These are phyloP conservation scores for Trichoderma sp. DNA, from an alignment of 2,329 filamentous ascomycete genomes.

Conservation along the genomic window DNA sequence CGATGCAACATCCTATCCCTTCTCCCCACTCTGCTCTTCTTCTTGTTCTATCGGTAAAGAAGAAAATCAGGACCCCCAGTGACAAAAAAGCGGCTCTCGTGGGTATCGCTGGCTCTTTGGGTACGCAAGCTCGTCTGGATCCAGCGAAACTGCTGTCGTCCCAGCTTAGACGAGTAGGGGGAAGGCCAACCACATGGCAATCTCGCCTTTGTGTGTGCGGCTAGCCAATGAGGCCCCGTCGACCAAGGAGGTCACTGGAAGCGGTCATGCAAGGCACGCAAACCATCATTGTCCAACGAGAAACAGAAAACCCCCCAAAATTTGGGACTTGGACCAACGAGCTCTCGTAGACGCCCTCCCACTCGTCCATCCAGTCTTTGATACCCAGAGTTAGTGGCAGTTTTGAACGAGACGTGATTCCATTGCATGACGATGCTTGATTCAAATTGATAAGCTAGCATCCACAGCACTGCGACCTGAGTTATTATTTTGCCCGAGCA, in stretches of 20 bases:
- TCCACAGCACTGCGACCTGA: background rate
- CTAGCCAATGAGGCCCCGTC: conserved; percentile 5
- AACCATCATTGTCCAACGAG: background rate
- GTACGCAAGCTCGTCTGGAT: background rate
- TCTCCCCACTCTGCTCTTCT: background rate
- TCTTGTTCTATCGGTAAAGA: background rate
- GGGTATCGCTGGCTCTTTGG: background rate
- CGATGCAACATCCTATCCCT: background rate
- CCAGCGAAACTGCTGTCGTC: background rate
- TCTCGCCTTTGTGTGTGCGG: conserved; percentile 1
- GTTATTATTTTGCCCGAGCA: background rate
- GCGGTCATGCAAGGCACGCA: conserved; percentile 23
- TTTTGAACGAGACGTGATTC: background rate
- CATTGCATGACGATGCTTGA: background rate
- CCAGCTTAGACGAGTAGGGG: background rate
- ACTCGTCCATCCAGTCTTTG: background rate
- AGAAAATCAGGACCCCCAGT: background rate
- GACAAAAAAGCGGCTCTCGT: background rate
- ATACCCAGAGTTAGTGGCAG: background rate
- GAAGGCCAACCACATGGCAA: conserved; percentile 14
- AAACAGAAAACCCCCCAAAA: background rate
- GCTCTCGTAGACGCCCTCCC: conserved; percentile 6
- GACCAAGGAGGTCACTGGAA: background rate
- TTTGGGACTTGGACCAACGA: background rate
- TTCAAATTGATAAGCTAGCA: background rate